phyloP scores from a whole-genome alignment of 2,329 filamentous ascomycete genomes.

The Metarhizium rileyi region DNA sequence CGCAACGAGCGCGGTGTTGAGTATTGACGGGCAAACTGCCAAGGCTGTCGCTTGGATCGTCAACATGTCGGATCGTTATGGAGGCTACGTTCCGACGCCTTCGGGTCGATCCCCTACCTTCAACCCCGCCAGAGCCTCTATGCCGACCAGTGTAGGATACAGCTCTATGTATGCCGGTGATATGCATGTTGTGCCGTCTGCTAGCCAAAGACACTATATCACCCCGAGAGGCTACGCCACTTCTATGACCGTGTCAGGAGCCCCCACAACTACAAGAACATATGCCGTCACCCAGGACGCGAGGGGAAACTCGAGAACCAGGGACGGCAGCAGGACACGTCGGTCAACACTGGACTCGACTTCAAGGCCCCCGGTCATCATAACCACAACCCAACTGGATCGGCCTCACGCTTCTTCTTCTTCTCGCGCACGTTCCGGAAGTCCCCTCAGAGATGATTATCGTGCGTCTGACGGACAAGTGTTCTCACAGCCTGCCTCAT shows the following conservation, averaged over 20 bases:
- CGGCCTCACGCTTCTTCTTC: conserved; percentile 29
- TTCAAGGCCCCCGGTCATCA: conserved; percentile 43
- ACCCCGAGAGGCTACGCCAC: conserved; percentile 25
- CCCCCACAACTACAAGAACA: conserved; percentile 39
- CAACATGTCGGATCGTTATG: conserved; percentile 40
- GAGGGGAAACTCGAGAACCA: conserved; percentile 36
- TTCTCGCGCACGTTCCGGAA: conserved; percentile 27
- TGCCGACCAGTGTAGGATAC: conserved; percentile 42
- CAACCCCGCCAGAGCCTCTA: conserved; percentile 42
- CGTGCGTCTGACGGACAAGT: conserved; percentile 41
- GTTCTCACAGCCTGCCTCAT: conserved; percentile 49
- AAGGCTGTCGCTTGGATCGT: neutral
- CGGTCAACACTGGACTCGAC: conserved; percentile 43
- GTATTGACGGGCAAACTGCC: neutral
- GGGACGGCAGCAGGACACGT: conserved; percentile 38
- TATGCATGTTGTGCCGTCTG: conserved; percentile 42
- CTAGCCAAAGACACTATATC: conserved; percentile 23
- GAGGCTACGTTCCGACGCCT: conserved; percentile 21
- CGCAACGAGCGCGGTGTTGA: neutral
- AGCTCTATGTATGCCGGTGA: conserved; percentile 42
- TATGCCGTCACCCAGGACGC: conserved; percentile 48
- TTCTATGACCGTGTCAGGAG: conserved; percentile 23
- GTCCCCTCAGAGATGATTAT: conserved; percentile 42
- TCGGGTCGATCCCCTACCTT: conserved; percentile 34
- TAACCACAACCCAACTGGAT: conserved; percentile 42